A percentile compares a stretch with the other conserved stretches of the same genome.
phyloP scores from a whole-genome alignment of 2,329 filamentous ascomycete species.

The Neophaeococcomyces aloes region DNA sequence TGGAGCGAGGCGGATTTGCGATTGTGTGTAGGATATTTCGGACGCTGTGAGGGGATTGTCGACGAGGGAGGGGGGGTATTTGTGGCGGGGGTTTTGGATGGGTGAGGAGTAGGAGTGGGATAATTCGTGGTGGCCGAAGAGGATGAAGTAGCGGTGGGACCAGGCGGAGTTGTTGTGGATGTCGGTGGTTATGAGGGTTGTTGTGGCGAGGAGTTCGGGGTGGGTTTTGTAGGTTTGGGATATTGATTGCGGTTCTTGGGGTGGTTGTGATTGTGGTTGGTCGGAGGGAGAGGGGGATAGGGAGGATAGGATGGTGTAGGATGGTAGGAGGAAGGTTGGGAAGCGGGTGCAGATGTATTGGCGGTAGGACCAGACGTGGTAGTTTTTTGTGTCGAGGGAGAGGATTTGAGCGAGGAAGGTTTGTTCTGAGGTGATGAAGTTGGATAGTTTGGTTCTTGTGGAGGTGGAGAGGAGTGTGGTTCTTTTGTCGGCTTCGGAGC shows the following conservation, averaged over 20 bases:
- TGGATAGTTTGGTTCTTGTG: neutral
- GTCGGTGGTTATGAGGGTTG: too few relatives aligned
- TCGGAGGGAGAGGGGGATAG: too few relatives aligned
- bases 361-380: conserved; percentile 95
- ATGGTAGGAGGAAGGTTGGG: conserved; percentile 17
- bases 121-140: conserved; percentile 52
- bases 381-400: conserved; percentile 82
- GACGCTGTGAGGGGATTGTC: conserved; percentile 56
- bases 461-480: neutral
- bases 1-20: conserved; percentile 65
- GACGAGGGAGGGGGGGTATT: conserved; percentile 41
- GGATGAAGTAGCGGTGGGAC: conserved; percentile 93
- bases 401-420: conserved; percentile 74
- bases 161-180: conserved; percentile 94
- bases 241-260: neutral
- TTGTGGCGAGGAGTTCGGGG: conserved; percentile 56
- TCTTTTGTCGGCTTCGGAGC: too few relatives aligned
- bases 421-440: conserved; percentile 46
- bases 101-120: conserved; percentile 17
- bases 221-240: conserved; percentile 43
- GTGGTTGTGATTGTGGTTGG: too few relatives aligned
- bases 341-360: conserved; percentile 64
- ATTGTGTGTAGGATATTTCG: conserved; percentile 64
- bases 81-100: too few relatives aligned
- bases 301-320: too few relatives aligned